These are phyloP conservation scores for Penicillium digitatum DNA, from an alignment of 2,329 filamentous ascomycete genomes.

Conservation along the genomic window DNA sequence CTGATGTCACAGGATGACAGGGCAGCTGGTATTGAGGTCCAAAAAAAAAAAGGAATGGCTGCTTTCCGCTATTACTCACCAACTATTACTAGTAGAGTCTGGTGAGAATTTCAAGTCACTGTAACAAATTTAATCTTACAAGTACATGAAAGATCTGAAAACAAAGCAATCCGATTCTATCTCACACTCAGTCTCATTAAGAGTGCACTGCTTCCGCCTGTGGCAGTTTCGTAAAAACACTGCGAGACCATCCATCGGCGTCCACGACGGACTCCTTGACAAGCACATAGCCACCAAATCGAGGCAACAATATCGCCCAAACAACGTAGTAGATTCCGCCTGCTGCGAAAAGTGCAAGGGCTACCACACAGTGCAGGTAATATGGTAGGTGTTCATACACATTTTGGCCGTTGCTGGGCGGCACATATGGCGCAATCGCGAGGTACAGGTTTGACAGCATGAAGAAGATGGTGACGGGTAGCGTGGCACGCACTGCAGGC, in stretches of 20 bases:
- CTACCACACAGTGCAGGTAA: conserved; percentile 53
- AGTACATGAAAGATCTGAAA: neutral
- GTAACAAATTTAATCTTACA: neutral
- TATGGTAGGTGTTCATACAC: conserved; percentile 54
- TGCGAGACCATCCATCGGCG: conserved; percentile 62
- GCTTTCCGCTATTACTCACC: neutral
- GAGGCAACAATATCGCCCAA: conserved; percentile 50
- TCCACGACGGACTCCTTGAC: conserved; percentile 54
- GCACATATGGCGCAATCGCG: conserved; percentile 51
- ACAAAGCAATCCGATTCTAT: neutral
- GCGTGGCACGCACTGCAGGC: conserved; percentile 48
- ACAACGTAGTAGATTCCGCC: conserved; percentile 52
- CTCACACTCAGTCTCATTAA: neutral
- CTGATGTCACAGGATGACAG: conserved; percentile 6
- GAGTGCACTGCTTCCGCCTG: conserved; percentile 9
- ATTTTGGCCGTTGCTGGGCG: conserved; percentile 46
- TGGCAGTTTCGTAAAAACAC: conserved; percentile 50
- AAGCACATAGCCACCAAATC: conserved; percentile 49
- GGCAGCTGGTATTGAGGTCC: neutral
- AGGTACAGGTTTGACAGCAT: conserved; percentile 53
- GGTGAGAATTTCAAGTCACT: neutral
- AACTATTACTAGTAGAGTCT: neutral
- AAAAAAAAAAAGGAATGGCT: neutral
- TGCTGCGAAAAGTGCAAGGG: conserved; percentile 47
- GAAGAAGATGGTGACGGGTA: conserved; percentile 52